These are phyloP conservation scores for Uncinocarpus reesii DNA, from an alignment of 2,329 filamentous ascomycete genomes.

Conservation along the genomic window DNA sequence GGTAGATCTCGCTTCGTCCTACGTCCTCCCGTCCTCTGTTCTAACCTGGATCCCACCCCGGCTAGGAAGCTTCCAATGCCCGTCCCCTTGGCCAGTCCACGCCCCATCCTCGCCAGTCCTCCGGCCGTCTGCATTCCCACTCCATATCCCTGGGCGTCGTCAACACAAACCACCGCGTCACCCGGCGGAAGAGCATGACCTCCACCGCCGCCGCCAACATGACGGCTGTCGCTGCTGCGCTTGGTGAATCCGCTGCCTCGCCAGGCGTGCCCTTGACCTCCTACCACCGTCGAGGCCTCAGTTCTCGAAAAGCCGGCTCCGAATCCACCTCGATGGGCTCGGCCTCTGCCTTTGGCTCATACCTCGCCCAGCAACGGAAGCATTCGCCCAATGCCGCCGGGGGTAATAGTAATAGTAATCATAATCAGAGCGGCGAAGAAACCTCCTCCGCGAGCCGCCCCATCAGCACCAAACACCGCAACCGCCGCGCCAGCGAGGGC, in stretches of 20 bases:
- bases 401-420: slow-evolving; percentile 17
- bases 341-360: slow-evolving; percentile 34
- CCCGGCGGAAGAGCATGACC: slow-evolving; percentile 84
- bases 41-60: background rate
- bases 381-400: slow-evolving; percentile 28
- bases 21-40: background rate
- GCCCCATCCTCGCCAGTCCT: slow-evolving; percentile 51
- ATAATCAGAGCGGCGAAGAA: slow-evolving; percentile 39
- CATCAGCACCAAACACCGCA: slow-evolving; percentile 44
- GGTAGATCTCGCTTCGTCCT: background rate
- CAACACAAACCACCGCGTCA: slow-evolving; percentile 74
- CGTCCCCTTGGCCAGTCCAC: slow-evolving; percentile 57
- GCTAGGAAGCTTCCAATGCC: slow-evolving; percentile 31
- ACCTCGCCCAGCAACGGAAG: slow-evolving; percentile 32
- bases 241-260: slow-evolving; percentile 50
- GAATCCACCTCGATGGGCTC: slow-evolving; percentile 51
- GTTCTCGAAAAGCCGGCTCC: slow-evolving; percentile 37
- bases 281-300: slow-evolving; percentile 45
- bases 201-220: slow-evolving; percentile 63
- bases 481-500: slow-evolving; percentile 69
- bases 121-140: slow-evolving; percentile 62
- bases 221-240: slow-evolving; percentile 44
- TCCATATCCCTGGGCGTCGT: slow-evolving; percentile 67
- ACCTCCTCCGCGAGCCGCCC: slow-evolving; percentile 36
- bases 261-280: slow-evolving; percentile 46